A percentile compares a stretch with the other conserved stretches of the same genome.
phyloP scores from a whole-genome alignment of 192 early-diverging fungal species.

The Backusella liffmaniae region DNA sequence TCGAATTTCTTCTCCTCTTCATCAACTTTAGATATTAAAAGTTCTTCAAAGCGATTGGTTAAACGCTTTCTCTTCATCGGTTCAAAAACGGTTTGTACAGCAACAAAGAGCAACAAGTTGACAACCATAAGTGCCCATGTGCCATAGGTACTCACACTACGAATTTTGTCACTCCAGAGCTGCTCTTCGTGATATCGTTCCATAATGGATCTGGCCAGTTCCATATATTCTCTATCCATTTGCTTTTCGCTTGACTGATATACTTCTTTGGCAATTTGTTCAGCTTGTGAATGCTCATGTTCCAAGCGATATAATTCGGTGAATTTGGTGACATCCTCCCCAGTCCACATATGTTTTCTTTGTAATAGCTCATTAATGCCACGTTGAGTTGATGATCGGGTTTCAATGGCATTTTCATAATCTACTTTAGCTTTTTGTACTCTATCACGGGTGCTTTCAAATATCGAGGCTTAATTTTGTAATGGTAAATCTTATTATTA shows the following conservation, averaged over 20 bases:
- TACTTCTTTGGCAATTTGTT: conserved; percentile 42
- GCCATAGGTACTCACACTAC: conserved; percentile 70
- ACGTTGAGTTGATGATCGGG: conserved; percentile 62
- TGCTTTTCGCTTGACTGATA: conserved; percentile 55
- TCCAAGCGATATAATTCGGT: conserved; percentile 74
- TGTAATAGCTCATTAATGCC: conserved; percentile 78
- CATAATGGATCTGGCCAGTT: conserved; percentile 66
- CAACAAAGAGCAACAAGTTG: conserved; percentile 63
- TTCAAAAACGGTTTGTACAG: conserved; percentile 75
- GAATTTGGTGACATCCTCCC: conserved; percentile 71
- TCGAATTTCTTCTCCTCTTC: conserved; percentile 41
- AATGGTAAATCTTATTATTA: background rate
- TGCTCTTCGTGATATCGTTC: conserved; percentile 83
- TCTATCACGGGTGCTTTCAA: conserved; percentile 45
- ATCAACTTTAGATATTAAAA: conserved; percentile 44
- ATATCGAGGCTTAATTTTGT: conserved; percentile 33
- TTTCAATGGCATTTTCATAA: conserved; percentile 57
- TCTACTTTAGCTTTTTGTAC: conserved; percentile 48
- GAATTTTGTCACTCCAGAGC: conserved; percentile 86
- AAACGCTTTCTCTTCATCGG: conserved; percentile 66
- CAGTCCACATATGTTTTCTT: conserved; percentile 74
- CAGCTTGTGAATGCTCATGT: conserved; percentile 59
- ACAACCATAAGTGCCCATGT: conserved; percentile 72
- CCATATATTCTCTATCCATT: conserved; percentile 64
- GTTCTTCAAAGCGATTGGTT: conserved; percentile 65